Evolutionary conservation across 176 grass and related monocot genomes (phyloP), one percentile per base, ranked within the genome.

Genomic region (Saccharum officinarum): DNA sequence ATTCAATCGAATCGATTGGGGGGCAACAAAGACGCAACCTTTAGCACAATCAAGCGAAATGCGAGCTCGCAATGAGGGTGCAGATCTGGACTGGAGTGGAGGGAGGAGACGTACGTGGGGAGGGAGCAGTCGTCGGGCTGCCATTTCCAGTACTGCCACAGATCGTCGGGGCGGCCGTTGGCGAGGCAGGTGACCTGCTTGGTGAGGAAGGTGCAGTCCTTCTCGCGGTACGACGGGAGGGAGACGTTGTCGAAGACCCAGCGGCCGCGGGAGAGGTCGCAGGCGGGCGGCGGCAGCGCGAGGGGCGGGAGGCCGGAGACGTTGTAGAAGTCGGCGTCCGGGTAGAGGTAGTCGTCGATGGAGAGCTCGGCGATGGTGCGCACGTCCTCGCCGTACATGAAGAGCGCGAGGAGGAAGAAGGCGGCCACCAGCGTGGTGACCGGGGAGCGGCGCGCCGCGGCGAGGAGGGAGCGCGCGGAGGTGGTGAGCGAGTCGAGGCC

Each of bases 121-220:
- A 95, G 75, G 25, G 87, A 80, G 91, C 89, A 98, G 17, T 92
- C 42, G 46, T 30, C 31, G 18, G 93, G 97, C 66, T 98, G 88
- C 91, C 97, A 98, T 4, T 50, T 66, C 93, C 90, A 98, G 76
- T 95, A 93, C 75, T 98, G 93, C 88, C 81, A 95, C 0, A 3
- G 10, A 73, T 94, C 67, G 50, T 99, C 92, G 39, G 65, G 71
- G 1, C 92, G 84, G 69, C 97, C 93, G 54, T 99, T 99, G 63
- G 79, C 75, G 77, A 85, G 85, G 90, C 92, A 99, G 13, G 97
- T 92, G 61, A 99, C 88, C 79, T 99, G 97, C 76, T 61, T 39
- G 47, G 89, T 93, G 69, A 98, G 78, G 30, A 93, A 90, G 8
- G 49, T 26, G 75, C 95, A 98, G 9, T 93, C 91, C 3, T 90